Evolutionary conservation across 2,329 filamentous ascomycete species (phyloP).

Genomic region (Fusarium irregulare): DNA sequence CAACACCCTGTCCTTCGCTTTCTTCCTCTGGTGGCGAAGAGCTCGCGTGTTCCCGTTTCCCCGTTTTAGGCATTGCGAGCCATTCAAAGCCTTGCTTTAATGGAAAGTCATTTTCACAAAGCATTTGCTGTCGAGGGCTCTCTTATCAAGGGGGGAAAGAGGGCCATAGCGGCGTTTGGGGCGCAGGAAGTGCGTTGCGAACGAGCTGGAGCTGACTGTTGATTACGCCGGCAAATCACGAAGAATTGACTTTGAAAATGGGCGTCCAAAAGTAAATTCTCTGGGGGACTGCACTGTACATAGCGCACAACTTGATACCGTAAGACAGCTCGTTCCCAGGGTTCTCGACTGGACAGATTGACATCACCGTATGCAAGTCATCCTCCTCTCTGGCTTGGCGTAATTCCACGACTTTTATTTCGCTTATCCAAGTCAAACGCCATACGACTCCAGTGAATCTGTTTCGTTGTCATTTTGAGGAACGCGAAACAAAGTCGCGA

Average conservation of each 20-base stretch:
- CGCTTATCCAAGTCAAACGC: not conserved
- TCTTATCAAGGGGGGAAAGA: constrained; percentile 1
- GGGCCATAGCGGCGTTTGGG: not conserved
- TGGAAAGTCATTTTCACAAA: not conserved
- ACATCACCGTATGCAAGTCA: not conserved
- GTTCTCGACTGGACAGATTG: not conserved
- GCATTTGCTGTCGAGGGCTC: not conserved
- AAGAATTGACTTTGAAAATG: not conserved
- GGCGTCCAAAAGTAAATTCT: not conserved
- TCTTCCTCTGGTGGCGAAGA: not conserved
- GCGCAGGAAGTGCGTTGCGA: not conserved
- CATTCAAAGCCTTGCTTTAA: not conserved
- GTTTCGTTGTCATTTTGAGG: no score
- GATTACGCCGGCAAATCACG: not conserved
- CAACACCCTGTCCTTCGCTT: not conserved
- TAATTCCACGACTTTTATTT: no score
- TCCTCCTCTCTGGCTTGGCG: not conserved
- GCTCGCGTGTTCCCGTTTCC: not conserved
- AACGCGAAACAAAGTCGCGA: no score
- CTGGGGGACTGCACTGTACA: not conserved
- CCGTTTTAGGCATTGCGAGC: not conserved
- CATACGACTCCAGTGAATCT: no score
- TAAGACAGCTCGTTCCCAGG: not conserved
- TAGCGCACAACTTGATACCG: not conserved
- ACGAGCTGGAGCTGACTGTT: not conserved